phyloP scores from a whole-genome alignment of 805 yeast genomes.

The Myxozyma vanderwaltii region DNA sequence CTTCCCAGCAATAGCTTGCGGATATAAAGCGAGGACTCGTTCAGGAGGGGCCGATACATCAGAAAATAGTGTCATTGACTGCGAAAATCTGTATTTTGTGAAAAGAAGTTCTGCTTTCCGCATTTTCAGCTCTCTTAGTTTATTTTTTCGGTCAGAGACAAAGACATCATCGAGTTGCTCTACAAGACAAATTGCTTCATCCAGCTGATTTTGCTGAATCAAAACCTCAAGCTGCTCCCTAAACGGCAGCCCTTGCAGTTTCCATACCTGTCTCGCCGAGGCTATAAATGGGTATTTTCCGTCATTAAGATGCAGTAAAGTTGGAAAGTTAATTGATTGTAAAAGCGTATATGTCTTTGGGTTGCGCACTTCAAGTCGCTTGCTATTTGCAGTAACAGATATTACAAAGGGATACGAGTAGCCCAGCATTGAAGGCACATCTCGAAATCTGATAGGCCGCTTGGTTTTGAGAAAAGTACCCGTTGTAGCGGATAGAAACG shows the following conservation, averaged over 20 bases:
- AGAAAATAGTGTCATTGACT: constrained; percentile 51
- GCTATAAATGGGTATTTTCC: constrained; percentile 42
- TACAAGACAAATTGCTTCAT: constrained; percentile 51
- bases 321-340: constrained; percentile 42
- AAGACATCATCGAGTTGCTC: constrained; percentile 40
- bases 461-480: constrained; percentile 17
- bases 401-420: constrained; percentile 49
- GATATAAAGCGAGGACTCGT: constrained; percentile 52
- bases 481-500: constrained; percentile 18
- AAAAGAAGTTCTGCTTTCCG: constrained; percentile 45
- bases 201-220: constrained; percentile 40
- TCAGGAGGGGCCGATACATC: constrained; percentile 64
- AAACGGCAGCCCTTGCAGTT: constrained; percentile 40
- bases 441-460: constrained; percentile 22
- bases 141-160: constrained; percentile 41
- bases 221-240: constrained; percentile 44
- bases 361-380: constrained; percentile 45
- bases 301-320: constrained; percentile 33
- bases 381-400: constrained; percentile 37
- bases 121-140: constrained; percentile 51
- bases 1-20: constrained; percentile 42
- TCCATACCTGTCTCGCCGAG: constrained; percentile 39
- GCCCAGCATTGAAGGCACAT: constrained; percentile 39
- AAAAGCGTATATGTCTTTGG: constrained; percentile 44
- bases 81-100: constrained; percentile 39